Evolutionary conservation across 2,329 filamentous ascomycete genomes (phyloP), one percentile per base, ranked within the genome.

Genomic region (Sphaerostilbella broomeana): DNA sequence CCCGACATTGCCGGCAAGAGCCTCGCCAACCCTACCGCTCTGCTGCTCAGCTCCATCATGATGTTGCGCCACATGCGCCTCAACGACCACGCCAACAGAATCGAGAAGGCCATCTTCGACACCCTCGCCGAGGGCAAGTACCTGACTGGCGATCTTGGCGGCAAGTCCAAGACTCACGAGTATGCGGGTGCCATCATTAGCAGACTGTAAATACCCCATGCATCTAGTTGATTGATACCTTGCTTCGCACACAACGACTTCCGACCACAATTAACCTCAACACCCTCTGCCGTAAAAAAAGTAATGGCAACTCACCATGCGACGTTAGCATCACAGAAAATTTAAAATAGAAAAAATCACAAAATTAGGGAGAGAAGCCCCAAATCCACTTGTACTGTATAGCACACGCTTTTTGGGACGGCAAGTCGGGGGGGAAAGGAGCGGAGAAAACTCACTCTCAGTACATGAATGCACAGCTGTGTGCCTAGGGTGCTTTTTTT

Each of bases 31-130:
- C 92, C 92, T 48, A 97, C 92, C 46, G 92, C 92, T 44, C 81
- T 98, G 54, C 80, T 98, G 51, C 84, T 97, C 59, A 86, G 79
- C 67, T 94, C 86, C 65, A 92, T 97, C 73, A 97, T 98, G 92
- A 97, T 98, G 92, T 72, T 98, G 76, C 83, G 92, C 68, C 92
- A 98, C 72, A 97, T 98, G 90, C 81, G 85, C 58, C 76, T 98
- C 50, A 81, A 71, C 65, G 75, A 86, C 49, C 81, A 97, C 64
- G 92, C 92, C 53, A 65, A 73, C 64, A 81, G 80, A 65, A 97
- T 98, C 61, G 86, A 97, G 76, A 84, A 79, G 67, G 92, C 92
- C 51, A 94, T 90, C 60, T 97, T 98, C 67, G 86, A 85, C 64
- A 94, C 89, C 46, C 77, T 98, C 51, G 84, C 88, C 45, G 89